A percentile compares a stretch with the other conserved stretches of the same genome.
phyloP scores from a whole-genome alignment of 2,329 filamentous ascomycete species.

The Colletotrichum zoysiae region DNA sequence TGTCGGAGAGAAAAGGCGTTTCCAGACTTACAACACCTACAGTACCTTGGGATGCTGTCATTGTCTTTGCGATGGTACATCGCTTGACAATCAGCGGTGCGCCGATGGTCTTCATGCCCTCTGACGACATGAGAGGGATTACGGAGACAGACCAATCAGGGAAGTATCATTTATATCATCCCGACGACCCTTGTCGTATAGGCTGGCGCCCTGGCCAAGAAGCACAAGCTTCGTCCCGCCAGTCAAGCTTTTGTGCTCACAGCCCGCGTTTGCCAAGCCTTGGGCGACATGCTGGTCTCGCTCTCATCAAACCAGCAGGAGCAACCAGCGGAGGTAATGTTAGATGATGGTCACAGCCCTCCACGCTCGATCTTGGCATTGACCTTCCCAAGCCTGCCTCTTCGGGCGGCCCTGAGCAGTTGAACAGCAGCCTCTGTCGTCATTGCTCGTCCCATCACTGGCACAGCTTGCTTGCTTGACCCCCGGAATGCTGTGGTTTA shows the following conservation, averaged over 20 bases:
- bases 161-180: conserved; percentile 1
- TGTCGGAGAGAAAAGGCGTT: not conserved
- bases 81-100: not conserved
- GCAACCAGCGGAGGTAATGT: conserved; percentile 19
- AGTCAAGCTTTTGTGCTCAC: conserved; percentile 38
- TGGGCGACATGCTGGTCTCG: conserved; percentile 33
- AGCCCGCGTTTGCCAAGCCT: conserved; percentile 40
- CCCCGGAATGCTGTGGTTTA: conserved; percentile 15
- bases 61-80: not conserved
- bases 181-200: conserved; percentile 10
- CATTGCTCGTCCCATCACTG: conserved; percentile 27
- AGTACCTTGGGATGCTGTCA: not conserved
- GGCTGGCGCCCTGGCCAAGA: conserved; percentile 19
- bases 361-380: conserved; percentile 30
- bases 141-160: not conserved
- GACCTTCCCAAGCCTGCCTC: conserved; percentile 15
- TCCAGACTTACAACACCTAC: not conserved
- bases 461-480: not conserved
- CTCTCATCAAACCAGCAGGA: conserved; percentile 26
- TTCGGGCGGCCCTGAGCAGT: conserved; percentile 9
- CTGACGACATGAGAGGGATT: conserved; percentile 19
- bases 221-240: conserved; percentile 36
- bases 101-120: not conserved
- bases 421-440: conserved; percentile 19
- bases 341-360: conserved; percentile 36